Evolutionary conservation across 768 basidiomycete species (phyloP).

Genomic region (Termitomyces bulborhizus): DNA sequence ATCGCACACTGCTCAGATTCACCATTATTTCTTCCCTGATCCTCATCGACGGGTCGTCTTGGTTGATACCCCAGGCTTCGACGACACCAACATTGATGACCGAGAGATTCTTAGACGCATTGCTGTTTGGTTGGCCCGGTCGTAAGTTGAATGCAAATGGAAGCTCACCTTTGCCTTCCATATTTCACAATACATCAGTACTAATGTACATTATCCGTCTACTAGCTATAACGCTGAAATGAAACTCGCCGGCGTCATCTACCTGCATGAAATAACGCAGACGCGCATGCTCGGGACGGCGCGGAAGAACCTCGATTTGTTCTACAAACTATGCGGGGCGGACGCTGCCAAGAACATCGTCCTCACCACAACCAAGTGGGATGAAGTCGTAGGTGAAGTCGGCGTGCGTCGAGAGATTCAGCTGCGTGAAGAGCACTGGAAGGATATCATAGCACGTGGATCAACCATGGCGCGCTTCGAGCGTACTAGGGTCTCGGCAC

Average conservation of each 20-base stretch:
- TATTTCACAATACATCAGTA: background rate
- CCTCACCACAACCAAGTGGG: slow-evolving; percentile 13
- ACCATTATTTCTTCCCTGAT: slow-evolving; percentile 5
- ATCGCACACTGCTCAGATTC: slow-evolving; percentile 7
- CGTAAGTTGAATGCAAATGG: slow-evolving; percentile 10
- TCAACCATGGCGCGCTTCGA: slow-evolving; percentile 6
- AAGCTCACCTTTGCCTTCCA: background rate
- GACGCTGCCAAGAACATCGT: slow-evolving; percentile 8
- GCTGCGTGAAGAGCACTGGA: slow-evolving; percentile 6
- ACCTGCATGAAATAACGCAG: slow-evolving; percentile 12
- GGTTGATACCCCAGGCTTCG: slow-evolving; percentile 19
- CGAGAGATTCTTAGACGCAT: slow-evolving; percentile 14
- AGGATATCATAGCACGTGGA: background rate
- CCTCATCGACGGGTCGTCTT: slow-evolving; percentile 11
- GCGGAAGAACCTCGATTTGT: slow-evolving; percentile 12
- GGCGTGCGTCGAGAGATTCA: slow-evolving; percentile 5
- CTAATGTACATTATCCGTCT: background rate
- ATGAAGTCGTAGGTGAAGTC: background rate
- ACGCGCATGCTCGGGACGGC: slow-evolving; percentile 11
- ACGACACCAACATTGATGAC: slow-evolving; percentile 13
- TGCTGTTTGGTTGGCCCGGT: slow-evolving; percentile 12
- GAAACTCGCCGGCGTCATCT: slow-evolving; percentile 14
- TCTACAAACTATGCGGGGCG: slow-evolving; percentile 10
- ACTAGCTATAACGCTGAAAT: slow-evolving; percentile 9
- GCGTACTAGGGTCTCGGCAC: background rate